Conservation (phyloP, 345 rosid genomes). For the Citropsis articulata region DNA sequence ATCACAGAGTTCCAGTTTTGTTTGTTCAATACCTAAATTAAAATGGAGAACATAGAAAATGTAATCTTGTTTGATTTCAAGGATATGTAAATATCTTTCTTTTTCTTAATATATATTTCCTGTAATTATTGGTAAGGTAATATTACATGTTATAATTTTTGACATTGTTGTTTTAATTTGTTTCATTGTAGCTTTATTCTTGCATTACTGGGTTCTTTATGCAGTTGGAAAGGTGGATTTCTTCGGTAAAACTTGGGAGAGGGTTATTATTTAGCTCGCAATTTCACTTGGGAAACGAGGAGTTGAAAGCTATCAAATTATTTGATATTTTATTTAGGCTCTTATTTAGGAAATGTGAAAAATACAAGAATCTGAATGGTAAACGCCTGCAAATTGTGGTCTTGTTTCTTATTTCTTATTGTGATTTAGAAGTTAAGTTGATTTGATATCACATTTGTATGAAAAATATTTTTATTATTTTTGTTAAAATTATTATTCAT, state of each 20-base stretch:
- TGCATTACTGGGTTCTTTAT: background rate
- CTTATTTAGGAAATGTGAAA: too few species aligned
- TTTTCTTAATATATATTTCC: background rate
- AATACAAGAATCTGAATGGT: too few species aligned
- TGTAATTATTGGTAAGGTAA: conserved; percentile 3
- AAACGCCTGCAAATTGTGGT: too few species aligned
- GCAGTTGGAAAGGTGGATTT: background rate
- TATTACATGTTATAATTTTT: background rate
- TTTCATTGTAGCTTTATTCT: background rate
- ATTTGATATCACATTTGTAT: fast-evolving
- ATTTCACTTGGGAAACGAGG: too few species aligned
- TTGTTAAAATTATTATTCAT: too few species aligned
- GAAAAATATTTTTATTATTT: too few species aligned
- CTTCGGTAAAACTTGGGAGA: background rate
- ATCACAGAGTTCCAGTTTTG: background rate
- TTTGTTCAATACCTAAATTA: conserved; percentile 2
- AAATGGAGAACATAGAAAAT: background rate
- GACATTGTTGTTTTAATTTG: background rate
- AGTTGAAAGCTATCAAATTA: too few species aligned
- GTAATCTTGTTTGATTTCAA: background rate
- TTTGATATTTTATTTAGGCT: too few species aligned
- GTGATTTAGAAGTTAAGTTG: too few species aligned
- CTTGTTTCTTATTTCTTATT: too few species aligned
- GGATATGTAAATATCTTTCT: conserved; percentile 6
- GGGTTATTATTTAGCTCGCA: too few species aligned